A percentile compares a stretch with the other conserved stretches of the same genome.
These are phyloP conservation scores for Pseudohalonectria lignicola DNA, from an alignment of 2,329 filamentous ascomycete species.

Conservation along the genomic window DNA sequence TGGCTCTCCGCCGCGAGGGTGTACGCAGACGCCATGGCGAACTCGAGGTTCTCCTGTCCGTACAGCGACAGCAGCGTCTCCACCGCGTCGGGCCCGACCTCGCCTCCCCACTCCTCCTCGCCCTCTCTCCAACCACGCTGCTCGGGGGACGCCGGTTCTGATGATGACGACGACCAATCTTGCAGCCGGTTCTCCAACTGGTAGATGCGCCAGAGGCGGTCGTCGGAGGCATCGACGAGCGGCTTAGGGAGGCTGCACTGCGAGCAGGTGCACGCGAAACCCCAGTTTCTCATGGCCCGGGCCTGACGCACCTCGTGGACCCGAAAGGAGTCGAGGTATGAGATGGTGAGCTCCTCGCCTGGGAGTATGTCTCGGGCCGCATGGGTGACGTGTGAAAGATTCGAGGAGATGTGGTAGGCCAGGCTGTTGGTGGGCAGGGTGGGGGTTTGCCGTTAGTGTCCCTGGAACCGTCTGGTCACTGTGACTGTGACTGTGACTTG, in stretches of 20 bases:
- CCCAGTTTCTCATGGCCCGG: conserved; percentile 18
- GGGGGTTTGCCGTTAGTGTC: background rate
- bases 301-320: conserved; percentile 15
- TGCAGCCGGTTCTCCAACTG: conserved; percentile 15
- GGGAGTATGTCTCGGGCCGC: conserved; percentile 22
- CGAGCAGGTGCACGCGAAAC: conserved; percentile 23
- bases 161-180: background rate
- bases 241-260: conserved; percentile 15
- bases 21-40: conserved; percentile 21
- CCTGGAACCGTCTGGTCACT: too few relatives aligned
- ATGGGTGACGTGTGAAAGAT: conserved; percentile 22
- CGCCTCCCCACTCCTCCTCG: background rate
- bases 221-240: conserved; percentile 18
- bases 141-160: conserved; percentile 4
- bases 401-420: conserved; percentile 19
- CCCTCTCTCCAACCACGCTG: conserved; percentile 2
- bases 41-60: conserved; percentile 18
- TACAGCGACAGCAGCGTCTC: conserved; percentile 19
- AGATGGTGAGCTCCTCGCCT: conserved; percentile 25
- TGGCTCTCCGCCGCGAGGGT: conserved; percentile 25
- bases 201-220: conserved; percentile 16
- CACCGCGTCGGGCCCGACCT: conserved; percentile 15
- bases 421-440: conserved; percentile 11
- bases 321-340: conserved; percentile 20
- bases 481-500: too few relatives aligned